Evolutionary conservation across 2,329 filamentous ascomycete genomes (phyloP), one percentile per base, ranked within the genome.

Genomic region (Sporothrix protearum): DNA sequence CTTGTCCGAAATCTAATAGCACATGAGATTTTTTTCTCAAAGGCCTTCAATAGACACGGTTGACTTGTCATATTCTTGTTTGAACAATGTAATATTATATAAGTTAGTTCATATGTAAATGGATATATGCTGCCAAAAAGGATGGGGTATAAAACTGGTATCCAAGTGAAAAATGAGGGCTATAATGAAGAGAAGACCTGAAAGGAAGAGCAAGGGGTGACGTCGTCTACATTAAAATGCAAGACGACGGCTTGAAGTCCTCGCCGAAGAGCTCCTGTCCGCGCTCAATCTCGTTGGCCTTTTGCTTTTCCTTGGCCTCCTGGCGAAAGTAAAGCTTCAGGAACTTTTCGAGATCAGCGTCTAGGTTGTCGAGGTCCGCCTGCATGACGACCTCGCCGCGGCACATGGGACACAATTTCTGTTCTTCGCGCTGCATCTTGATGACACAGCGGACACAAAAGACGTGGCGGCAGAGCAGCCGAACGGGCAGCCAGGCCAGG

Each of bases 371-470:
- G 71, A 87, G 84, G 73, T 91, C 90, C 0, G 93, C 92, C 72
- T 85, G 82, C 82, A 92, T 85, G 12, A 96, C 87, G 0, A 90
- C 91, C 72, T 90, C 86, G 22, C 88, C 86, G 72, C 94, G 86
- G 78, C 93, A 97, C 70, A 96, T 83, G 0, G 93, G 93, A 77
- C 93, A 97, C 68, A 87, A 83, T 49, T 86, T 85, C 77, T 91
- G 89, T 73, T 85, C 84, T 51, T 88, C 87, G 61, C 89, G 88
- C 78, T 96, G 93, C 81, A 97, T 88, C 76, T 92, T 89, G 74
- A 96, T 89, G 66, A 95, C 85, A 78, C 93, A 97, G 2, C 92
- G 86, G 71, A 96, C 95, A 81, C 93, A 97, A 77, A 95, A 94
- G 16, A 94, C 82, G 75, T 96, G 92, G 36, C 86, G 82, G 79